Conservation (phyloP, 2,329 filamentous ascomycete species). For the Cordyceps pruinosa region DNA sequence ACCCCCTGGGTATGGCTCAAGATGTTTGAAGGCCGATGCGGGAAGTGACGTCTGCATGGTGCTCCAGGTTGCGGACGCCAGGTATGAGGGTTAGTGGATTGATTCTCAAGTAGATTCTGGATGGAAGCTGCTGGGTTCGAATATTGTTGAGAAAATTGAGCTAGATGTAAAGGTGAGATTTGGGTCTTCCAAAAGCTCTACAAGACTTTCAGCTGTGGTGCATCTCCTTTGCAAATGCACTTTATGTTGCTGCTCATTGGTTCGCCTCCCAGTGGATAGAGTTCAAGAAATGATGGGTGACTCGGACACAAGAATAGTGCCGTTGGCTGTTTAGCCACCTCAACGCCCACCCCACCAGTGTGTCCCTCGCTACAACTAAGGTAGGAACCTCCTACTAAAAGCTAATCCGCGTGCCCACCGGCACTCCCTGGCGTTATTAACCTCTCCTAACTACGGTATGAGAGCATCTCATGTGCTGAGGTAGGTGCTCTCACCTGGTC, state of each 20-base stretch:
- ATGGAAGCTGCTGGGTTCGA: not conserved
- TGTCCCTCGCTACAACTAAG: no score
- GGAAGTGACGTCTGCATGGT: not conserved
- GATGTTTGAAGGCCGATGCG: conserved; percentile 3
- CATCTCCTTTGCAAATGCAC: not conserved
- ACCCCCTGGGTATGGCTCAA: conserved; percentile 4
- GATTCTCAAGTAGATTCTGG: no score
- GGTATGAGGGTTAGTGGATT: no score
- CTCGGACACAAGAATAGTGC: not conserved
- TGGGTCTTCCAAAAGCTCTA: not conserved
- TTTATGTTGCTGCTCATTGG: not conserved
- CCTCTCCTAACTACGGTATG: no score
- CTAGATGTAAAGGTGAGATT: not conserved
- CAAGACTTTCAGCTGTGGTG: not conserved
- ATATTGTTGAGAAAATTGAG: not conserved
- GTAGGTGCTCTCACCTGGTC: no score
- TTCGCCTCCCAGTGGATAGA: not conserved
- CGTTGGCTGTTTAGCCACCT: not conserved
- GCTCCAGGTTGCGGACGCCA: not conserved
- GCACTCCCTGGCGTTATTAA: no score
- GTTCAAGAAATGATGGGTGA: not conserved
- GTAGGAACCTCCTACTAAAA: no score
- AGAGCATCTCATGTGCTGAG: no score
- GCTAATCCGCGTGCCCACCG: no score
- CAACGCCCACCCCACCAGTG: no score